These are phyloP conservation scores for Xylariaceae sp. DNA, from an alignment of 2,329 filamentous ascomycete species.

Conservation along the genomic window DNA sequence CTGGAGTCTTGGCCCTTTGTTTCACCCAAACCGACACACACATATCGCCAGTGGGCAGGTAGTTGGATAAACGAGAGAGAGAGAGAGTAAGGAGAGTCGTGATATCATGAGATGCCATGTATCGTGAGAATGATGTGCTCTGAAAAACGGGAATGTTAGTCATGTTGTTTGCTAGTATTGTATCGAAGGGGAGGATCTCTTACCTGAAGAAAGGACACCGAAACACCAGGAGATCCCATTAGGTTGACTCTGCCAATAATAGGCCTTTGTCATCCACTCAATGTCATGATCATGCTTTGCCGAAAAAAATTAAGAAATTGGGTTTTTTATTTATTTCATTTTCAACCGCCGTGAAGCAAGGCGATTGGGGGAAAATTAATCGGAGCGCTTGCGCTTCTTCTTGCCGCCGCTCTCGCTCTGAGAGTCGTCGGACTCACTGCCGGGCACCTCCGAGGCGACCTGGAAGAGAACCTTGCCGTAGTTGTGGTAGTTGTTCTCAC, in stretches of 20 bases:
- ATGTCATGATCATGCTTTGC: background rate
- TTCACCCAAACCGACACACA: conserved; percentile 30
- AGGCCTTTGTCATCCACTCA: background rate
- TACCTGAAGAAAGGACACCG: background rate
- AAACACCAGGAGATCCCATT: conserved; percentile 22
- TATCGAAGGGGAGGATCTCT: background rate
- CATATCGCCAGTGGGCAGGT: conserved; percentile 26
- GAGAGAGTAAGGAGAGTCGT: conserved; percentile 28
- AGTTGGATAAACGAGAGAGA: conserved; percentile 26
- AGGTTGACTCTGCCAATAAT: background rate
- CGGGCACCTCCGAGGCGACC: conserved; percentile 67
- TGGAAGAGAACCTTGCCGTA: conserved; percentile 79
- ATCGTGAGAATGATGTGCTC: conserved; percentile 28
- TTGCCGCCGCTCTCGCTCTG: conserved; percentile 46
- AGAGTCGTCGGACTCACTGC: conserved; percentile 55
- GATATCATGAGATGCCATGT: conserved; percentile 38
- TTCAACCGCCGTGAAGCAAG: background rate
- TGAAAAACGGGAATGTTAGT: conserved; percentile 1
- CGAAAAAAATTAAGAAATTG: too few species aligned
- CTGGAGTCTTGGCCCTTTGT: conserved; percentile 25
- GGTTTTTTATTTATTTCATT: background rate
- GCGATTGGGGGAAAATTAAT: conserved; percentile 37
- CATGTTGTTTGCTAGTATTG: background rate
- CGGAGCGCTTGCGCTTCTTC: conserved; percentile 76
- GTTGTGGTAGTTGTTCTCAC: conserved; percentile 58